A percentile compares a stretch with the other conserved stretches of the same genome.
These are phyloP conservation scores for Leccinum pachyderme DNA, from an alignment of 1,284 basidiomycete species.

Conservation along the genomic window DNA sequence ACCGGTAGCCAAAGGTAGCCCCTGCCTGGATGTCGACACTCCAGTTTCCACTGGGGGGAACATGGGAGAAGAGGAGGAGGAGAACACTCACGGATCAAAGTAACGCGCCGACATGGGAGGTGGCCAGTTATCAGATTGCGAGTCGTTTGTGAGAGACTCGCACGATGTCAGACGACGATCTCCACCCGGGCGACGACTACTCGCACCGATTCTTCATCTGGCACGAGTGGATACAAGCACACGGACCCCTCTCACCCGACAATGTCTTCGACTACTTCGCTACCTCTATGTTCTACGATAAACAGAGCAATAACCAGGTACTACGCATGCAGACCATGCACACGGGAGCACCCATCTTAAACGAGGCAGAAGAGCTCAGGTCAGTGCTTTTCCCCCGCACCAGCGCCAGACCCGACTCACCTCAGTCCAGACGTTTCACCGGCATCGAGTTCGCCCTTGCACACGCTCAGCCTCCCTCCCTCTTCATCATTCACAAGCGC, in stretches of 20 bases:
- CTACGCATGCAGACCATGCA: conserved; percentile 87
- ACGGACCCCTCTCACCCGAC: conserved; percentile 69
- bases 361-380: conserved; percentile 81
- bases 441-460: conserved; percentile 83
- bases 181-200: conserved; percentile 77
- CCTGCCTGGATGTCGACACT: conserved; percentile 75
- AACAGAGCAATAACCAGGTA: conserved; percentile 85
- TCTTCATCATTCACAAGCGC: conserved; percentile 86
- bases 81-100: conserved; percentile 47
- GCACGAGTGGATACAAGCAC: conserved; percentile 80
- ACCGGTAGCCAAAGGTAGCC: conserved; percentile 74
- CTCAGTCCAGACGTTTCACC: conserved; percentile 62
- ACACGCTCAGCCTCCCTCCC: conserved; percentile 69
- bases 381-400: conserved; percentile 33
- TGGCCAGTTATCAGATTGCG: conserved; percentile 34
- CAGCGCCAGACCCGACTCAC: conserved; percentile 4
- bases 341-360: conserved; percentile 63
- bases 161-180: conserved; percentile 60
- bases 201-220: conserved; percentile 80
- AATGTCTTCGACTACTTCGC: conserved; percentile 87
- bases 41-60: conserved; percentile 61
- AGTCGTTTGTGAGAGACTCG: neutral
- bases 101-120: conserved; percentile 58
- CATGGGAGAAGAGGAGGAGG: neutral
- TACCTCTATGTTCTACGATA: conserved; percentile 86